Percentiles rank a stretch among this genome's conserved stretches.
Conservation (phyloP, 768 basidiomycete species). For the Agrocybe praecox region DNA sequence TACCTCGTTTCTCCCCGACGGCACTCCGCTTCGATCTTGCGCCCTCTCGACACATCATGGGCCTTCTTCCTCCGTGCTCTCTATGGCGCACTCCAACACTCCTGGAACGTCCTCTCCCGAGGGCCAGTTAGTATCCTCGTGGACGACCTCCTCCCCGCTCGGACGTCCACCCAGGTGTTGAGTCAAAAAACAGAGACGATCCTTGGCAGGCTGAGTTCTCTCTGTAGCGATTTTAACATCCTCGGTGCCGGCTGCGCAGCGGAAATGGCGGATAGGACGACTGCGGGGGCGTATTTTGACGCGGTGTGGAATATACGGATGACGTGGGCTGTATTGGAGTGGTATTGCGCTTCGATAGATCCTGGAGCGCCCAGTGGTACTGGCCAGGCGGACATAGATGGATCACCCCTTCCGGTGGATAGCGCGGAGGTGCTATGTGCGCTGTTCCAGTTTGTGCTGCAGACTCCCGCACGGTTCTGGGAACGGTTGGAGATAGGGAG, state of each 20-base stretch:
- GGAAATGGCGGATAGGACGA: neutral
- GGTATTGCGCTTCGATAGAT: neutral
- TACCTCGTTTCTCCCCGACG: neutral
- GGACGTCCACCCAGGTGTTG: neutral
- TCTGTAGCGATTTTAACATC: neutral
- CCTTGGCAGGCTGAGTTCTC: neutral
- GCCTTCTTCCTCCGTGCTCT: neutral
- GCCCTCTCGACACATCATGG: neutral
- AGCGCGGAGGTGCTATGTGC: neutral
- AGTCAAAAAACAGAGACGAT: neutral
- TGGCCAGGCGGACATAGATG: no score
- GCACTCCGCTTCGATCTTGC: neutral
- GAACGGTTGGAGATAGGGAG: neutral
- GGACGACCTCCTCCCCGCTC: neutral
- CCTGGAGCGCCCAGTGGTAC: neutral
- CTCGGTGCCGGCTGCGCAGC: neutral
- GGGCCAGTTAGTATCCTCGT: neutral
- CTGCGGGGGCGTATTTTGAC: neutral
- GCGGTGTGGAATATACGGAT: neutral
- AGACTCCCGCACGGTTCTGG: neutral
- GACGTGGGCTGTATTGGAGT: neutral
- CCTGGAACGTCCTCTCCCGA: neutral
- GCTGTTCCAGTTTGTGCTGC: neutral
- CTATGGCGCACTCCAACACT: neutral
- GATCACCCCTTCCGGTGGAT: no score